phyloP scores from a whole-genome alignment of 495 filamentous ascomycete species.

The Cudoniella acicularis region DNA sequence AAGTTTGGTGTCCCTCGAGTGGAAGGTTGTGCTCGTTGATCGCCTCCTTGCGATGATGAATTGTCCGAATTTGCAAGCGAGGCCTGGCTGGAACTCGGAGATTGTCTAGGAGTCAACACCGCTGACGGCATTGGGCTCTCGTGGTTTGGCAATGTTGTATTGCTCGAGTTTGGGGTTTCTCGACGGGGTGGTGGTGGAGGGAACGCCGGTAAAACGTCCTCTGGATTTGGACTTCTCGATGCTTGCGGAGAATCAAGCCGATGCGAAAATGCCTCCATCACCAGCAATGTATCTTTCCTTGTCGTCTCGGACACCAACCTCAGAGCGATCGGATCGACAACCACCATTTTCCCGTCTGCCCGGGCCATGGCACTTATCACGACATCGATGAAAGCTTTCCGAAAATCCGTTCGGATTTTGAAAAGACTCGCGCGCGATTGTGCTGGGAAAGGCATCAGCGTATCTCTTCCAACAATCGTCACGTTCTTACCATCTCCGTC shows the following conservation, averaged over 20 bases:
- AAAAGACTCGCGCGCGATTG: constrained; percentile 8
- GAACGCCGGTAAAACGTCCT: constrained; percentile 12
- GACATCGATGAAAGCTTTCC: constrained; percentile 6
- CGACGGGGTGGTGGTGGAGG: constrained; percentile 1
- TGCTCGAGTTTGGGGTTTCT: constrained; percentile 4
- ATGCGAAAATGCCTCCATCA: constrained; percentile 11
- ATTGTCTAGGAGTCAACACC: not conserved
- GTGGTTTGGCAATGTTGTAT: constrained; percentile 2
- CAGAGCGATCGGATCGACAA: constrained; percentile 6
- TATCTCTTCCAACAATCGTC: not conserved
- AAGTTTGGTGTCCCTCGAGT: not conserved
- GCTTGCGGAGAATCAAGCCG: not conserved
- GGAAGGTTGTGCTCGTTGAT: too few relatives aligned
- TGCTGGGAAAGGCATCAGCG: constrained; percentile 10
- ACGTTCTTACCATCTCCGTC: constrained; percentile 10
- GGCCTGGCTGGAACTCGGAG: constrained; percentile 6
- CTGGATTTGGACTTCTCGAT: constrained; percentile 2
- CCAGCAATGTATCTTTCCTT: constrained; percentile 10
- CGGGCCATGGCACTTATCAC: constrained; percentile 5
- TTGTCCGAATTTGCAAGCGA: not conserved
- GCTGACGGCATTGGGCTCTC: not conserved
- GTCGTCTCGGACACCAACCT: constrained; percentile 6
- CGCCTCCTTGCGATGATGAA: not conserved
- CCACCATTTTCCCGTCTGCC: not conserved
- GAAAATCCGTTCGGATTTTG: constrained; percentile 13